Percentiles rank a stretch among this genome's conserved stretches.
phyloP scores from a whole-genome alignment of 768 basidiomycete species.

The Nidularia sp. region DNA sequence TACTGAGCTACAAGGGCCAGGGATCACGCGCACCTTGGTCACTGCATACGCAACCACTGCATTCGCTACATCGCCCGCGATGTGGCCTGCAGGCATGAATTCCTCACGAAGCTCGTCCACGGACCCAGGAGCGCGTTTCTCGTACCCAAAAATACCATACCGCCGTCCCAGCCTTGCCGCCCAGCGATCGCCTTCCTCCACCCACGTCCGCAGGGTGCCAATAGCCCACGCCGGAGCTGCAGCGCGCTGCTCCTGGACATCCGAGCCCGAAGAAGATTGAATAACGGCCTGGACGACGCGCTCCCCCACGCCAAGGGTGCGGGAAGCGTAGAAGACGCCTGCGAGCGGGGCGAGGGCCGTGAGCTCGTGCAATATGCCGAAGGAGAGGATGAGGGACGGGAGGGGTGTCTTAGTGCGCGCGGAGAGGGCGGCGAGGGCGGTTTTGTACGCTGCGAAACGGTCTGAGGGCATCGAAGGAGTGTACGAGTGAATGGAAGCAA shows the following conservation, averaged over 20 bases:
- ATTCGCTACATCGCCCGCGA: conserved; percentile 79
- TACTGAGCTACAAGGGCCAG: too few relatives aligned
- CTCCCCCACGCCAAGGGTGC: conserved; percentile 67
- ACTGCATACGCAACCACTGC: conserved; percentile 77
- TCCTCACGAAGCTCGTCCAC: conserved; percentile 13
- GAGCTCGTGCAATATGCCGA: conserved; percentile 80
- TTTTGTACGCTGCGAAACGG: conserved; percentile 44
- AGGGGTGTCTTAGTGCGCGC: conserved; percentile 70
- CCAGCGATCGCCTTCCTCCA: conserved; percentile 74
- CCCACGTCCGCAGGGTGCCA: conserved; percentile 49
- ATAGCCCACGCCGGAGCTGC: conserved; percentile 33
- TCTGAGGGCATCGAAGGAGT: conserved; percentile 9
- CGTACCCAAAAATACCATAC: conserved; percentile 80
- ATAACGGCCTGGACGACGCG: conserved; percentile 43
- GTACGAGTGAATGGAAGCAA: not conserved
- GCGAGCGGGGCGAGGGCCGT: conserved; percentile 78
- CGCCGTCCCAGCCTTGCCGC: conserved; percentile 66
- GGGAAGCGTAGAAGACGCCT: conserved; percentile 67
- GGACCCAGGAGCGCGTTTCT: conserved; percentile 38
- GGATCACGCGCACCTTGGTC: conserved; percentile 54
- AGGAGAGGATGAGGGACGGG: conserved; percentile 73
- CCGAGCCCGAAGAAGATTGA: not conserved
- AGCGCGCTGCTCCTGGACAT: not conserved
- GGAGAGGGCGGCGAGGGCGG: conserved; percentile 57
- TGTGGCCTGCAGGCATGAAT: conserved; percentile 25